Conservation (phyloP, 257 asterid genomes). For the Cynanchum wilfordii region DNA sequence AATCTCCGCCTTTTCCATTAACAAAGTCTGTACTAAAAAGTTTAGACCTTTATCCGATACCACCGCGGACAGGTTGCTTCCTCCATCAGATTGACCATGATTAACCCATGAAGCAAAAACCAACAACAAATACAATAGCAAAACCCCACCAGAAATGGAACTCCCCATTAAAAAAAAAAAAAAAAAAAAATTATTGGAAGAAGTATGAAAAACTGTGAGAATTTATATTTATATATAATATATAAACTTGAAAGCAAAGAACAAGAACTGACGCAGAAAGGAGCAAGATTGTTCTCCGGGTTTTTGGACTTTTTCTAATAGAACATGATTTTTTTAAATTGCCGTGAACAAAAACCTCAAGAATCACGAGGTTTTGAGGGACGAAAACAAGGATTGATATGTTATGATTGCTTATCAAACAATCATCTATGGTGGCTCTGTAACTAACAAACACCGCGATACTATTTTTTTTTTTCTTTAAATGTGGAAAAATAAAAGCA, state of each 20-base stretch:
- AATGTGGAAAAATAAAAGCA: too few species aligned
- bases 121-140: slow-evolving; percentile 7
- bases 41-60: slow-evolving; percentile 76
- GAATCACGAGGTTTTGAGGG: slow-evolving; percentile 1
- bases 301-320: slow-evolving; percentile 12
- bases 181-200: background rate
- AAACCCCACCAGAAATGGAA: background rate
- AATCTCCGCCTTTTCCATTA: slow-evolving; percentile 50
- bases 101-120: slow-evolving; percentile 15
- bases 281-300: background rate
- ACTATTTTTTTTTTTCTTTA: too few species aligned
- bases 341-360: background rate
- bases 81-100: slow-evolving; percentile 39
- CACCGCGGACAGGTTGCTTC: slow-evolving; percentile 48
- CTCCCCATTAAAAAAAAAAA: slow-evolving; percentile 16
- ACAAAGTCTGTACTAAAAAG: slow-evolving; percentile 60
- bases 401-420: background rate
- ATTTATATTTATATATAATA: too few species aligned
- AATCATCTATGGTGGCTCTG: background rate
- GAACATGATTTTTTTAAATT: background rate
- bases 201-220: background rate
- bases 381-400: background rate
- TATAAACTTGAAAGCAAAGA: slow-evolving; percentile 8
- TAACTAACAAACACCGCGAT: background rate
- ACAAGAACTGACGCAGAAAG: background rate